Evolutionary conservation across 2,329 filamentous ascomycete genomes (phyloP).

Genomic region (Verticillium klebahnii): DNA sequence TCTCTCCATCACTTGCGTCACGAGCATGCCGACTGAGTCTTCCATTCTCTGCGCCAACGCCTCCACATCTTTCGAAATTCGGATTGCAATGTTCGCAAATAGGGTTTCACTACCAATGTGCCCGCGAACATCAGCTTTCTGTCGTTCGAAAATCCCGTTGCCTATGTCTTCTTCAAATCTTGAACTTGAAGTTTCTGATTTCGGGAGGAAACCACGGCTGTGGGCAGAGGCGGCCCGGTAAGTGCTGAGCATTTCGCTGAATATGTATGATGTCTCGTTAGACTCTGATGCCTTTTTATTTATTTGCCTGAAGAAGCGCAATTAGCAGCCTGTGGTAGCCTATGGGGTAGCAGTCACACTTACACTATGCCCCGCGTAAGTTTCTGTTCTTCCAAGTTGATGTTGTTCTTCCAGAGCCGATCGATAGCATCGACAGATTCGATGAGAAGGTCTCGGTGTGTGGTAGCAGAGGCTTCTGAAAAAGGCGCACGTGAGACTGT

Average conservation of each 20-base stretch:
- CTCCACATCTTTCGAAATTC: neutral
- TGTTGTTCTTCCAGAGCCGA: neutral
- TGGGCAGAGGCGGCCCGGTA: neutral
- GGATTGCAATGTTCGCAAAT: neutral
- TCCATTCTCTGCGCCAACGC: neutral
- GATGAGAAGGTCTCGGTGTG: neutral
- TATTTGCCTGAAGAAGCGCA: neutral
- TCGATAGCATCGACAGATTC: neutral
- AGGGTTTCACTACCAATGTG: neutral
- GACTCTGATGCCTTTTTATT: slow-evolving; percentile 1
- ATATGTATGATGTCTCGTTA: slow-evolving; percentile 6
- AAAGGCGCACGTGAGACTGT: neutral
- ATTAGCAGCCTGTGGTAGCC: neutral
- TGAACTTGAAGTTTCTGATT: neutral
- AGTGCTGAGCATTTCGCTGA: slow-evolving; percentile 4
- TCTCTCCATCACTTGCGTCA: neutral
- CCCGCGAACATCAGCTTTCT: neutral
- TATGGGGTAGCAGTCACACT: neutral
- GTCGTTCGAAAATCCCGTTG: neutral
- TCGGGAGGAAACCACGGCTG: neutral
- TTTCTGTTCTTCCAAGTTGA: neutral
- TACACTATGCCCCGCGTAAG: neutral
- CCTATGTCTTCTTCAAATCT: neutral
- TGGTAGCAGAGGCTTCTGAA: neutral
- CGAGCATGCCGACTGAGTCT: neutral